Evolutionary conservation across 2,329 filamentous ascomycete species (phyloP), one percentile per base, ranked within the genome.

Genomic region (Magnaporthiopsis incrustans): DNA sequence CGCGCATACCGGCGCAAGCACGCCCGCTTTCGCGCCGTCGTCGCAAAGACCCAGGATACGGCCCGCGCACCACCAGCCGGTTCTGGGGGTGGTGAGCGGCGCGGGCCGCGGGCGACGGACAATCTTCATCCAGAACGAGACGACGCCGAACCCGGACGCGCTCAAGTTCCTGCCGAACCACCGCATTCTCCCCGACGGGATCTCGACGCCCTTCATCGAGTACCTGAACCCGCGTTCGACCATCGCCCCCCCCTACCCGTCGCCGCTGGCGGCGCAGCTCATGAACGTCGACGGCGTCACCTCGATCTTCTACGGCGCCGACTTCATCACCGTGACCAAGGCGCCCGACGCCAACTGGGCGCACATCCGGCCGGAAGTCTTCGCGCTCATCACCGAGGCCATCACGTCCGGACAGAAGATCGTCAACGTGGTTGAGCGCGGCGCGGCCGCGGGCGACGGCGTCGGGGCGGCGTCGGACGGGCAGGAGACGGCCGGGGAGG

Each of bases 271-370:
- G 6, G 89, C 93, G 44, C 88, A 92, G 75, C 84, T 99, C 62
- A 89, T 98, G 82, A 93, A 91, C 74, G 89, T 97, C 67, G 95
- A 98, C 73, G 95, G 95, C 59, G 90, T 98, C n/a, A 93, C 89
- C 3, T 89, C 91, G 2, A 90, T 99, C 27, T 98, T 98, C 78
- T 97, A 96, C 77, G 95, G 94, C 63, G 79, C 86, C 44, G 93
- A 99, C 75, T 98, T 97, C 79, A 98, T 99, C 77, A 99, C 95
- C 15, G 89, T 99, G 50, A 97, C 90, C 58, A 99, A 99, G 77
- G 86, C 91, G 60, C 83, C 87, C 67, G 90, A 95, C 69, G 90
- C 89, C 3, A 91, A 93, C 71, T 99, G 95, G 95, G 90, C 91
- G 56, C 92, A 97, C 75, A 87, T 99, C 71, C 95, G 95, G 72